Percentiles rank a stretch among this genome's conserved stretches.
These are phyloP conservation scores for Debaryomyces nepalensis DNA, from an alignment of 1,139 yeast species.

Conservation along the genomic window DNA sequence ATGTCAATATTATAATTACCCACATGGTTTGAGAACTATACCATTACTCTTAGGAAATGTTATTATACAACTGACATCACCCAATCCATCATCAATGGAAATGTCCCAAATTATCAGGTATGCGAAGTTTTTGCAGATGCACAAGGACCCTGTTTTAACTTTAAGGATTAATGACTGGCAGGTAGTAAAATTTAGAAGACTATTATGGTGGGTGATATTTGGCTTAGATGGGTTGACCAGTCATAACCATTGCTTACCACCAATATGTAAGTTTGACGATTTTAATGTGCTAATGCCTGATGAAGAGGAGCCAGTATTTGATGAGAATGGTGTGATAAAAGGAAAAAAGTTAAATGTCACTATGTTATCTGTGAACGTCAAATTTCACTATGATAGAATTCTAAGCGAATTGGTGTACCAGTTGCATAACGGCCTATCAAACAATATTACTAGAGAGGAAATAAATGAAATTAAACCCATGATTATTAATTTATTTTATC, in stretches of 20 bases:
- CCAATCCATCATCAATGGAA: slow-evolving; percentile 58
- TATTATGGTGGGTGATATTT: slow-evolving; percentile 70
- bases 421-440: slow-evolving; percentile 44
- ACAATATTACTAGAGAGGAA: slow-evolving; percentile 42
- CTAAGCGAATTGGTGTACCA: slow-evolving; percentile 56
- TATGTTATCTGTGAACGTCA: slow-evolving; percentile 53
- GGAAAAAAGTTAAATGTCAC: slow-evolving; percentile 40
- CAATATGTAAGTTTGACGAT: slow-evolving; percentile 57
- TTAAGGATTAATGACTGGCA: slow-evolving; percentile 53
- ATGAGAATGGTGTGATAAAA: slow-evolving; percentile 26
- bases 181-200: slow-evolving; percentile 55
- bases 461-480: slow-evolving; percentile 50
- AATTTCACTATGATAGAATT: slow-evolving; percentile 55
- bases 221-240: slow-evolving; percentile 63
- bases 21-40: slow-evolving; percentile 54
- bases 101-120: slow-evolving; percentile 55
- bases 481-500: slow-evolving; percentile 53
- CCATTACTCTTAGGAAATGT: slow-evolving; percentile 55
- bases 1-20: slow-evolving; percentile 55
- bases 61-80: slow-evolving; percentile 57
- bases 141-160: slow-evolving; percentile 60
- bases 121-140: slow-evolving; percentile 59
- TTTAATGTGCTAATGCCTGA: slow-evolving; percentile 61
- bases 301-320: slow-evolving; percentile 45
- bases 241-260: slow-evolving; percentile 60